Conservation (phyloP, 768 basidiomycete genomes). For the Nidularia pulvinata region DNA sequence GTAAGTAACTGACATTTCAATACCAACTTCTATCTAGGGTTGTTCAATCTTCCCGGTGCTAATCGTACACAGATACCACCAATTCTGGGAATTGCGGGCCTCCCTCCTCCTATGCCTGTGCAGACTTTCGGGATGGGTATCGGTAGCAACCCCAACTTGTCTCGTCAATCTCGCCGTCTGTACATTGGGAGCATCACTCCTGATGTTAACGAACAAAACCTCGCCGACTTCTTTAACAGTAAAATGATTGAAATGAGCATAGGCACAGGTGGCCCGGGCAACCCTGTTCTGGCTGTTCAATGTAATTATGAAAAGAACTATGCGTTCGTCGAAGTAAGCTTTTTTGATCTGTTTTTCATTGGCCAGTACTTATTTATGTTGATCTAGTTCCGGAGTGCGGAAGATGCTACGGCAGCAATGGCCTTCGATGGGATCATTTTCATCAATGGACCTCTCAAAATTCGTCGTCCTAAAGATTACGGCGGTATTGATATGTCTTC, state of each 20-base stretch:
- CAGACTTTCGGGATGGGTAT: slow-evolving; percentile 88
- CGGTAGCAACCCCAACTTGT: slow-evolving; percentile 84
- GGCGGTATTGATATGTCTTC: slow-evolving; percentile 71
- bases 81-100: slow-evolving; percentile 78
- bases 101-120: slow-evolving; percentile 83
- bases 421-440: slow-evolving; percentile 98
- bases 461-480: slow-evolving; percentile 97
- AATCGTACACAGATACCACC: slow-evolving; percentile 88
- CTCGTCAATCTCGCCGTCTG: slow-evolving; percentile 90
- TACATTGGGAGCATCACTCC: slow-evolving; percentile 98
- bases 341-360: slow-evolving; percentile 1
- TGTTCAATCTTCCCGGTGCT: slow-evolving; percentile 96
- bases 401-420: slow-evolving; percentile 97
- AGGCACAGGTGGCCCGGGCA: slow-evolving; percentile 81
- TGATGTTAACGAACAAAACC: slow-evolving; percentile 90
- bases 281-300: slow-evolving; percentile 91
- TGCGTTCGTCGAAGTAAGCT: slow-evolving; percentile 92
- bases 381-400: slow-evolving; percentile 92
- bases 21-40: slow-evolving; percentile 44
- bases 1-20: slow-evolving; percentile 4
- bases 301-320: slow-evolving; percentile 99
- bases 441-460: slow-evolving; percentile 93
- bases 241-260: slow-evolving; percentile 95
- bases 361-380: slow-evolving; percentile 4
- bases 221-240: slow-evolving; percentile 92